Percentiles rank a stretch among this genome's conserved stretches.
phyloP scores from a whole-genome alignment of 2,329 filamentous ascomycete species.

The Phyllosticta paracitricarpa region DNA sequence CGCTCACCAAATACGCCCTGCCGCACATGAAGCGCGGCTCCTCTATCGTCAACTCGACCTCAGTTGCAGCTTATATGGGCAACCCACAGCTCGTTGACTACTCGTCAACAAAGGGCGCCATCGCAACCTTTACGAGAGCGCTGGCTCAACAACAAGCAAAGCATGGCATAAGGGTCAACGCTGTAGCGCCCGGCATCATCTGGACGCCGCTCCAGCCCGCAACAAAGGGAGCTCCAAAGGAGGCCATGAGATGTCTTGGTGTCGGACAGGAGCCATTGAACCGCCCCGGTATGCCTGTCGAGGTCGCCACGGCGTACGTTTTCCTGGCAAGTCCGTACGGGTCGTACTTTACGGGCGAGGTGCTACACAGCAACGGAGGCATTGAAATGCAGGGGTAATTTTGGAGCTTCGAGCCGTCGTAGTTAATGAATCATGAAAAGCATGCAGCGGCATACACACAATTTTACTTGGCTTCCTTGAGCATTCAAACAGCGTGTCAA shows the following conservation, averaged over 20 bases:
- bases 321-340: constrained; percentile 20
- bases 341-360: constrained; percentile 19
- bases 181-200: constrained; percentile 19
- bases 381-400: constrained; percentile 18
- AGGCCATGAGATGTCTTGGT: constrained; percentile 17
- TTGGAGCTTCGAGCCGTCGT: not conserved
- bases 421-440: not conserved
- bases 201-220: constrained; percentile 35
- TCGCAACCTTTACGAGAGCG: constrained; percentile 45
- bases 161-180: constrained; percentile 48
- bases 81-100: constrained; percentile 41
- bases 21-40: constrained; percentile 12
- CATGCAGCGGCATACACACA: not conserved
- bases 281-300: constrained; percentile 22
- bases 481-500: too few species aligned
- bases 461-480: too few species aligned
- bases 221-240: constrained; percentile 27
- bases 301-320: constrained; percentile 20
- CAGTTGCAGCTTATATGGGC: constrained; percentile 45
- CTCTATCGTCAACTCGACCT: constrained; percentile 49
- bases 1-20: constrained; percentile 9
- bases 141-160: constrained; percentile 44
- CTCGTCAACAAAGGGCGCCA: constrained; percentile 48
- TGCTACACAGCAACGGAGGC: constrained; percentile 17
- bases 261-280: constrained; percentile 17